phyloP scores from a whole-genome alignment of 371 early-diverging fungal genomes.

The Syncephalastrum sp. region DNA sequence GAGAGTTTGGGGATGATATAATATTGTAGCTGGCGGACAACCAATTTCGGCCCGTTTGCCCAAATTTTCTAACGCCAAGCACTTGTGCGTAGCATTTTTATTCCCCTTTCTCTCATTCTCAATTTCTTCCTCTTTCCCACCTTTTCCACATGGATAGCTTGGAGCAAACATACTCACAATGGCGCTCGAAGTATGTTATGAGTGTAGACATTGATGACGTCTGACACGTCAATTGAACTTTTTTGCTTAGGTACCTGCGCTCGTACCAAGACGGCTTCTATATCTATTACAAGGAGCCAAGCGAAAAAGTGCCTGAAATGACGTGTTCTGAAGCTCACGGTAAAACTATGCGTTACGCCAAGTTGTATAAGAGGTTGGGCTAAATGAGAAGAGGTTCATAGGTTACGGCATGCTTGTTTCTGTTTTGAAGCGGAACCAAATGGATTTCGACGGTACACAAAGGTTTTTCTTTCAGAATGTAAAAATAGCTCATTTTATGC shows the following conservation, averaged over 20 bases:
- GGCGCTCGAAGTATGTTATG: constrained; percentile 32
- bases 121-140: constrained; percentile 7
- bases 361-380: not conserved
- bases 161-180: constrained; percentile 32
- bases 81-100: too few relatives aligned
- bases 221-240: not conserved
- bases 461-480: constrained; percentile 21
- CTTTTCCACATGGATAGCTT: constrained; percentile 22
- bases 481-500: constrained; percentile 31
- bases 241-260: constrained; percentile 37
- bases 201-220: not conserved
- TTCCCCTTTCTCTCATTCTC: constrained; percentile 1
- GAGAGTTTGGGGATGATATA: too few relatives aligned
- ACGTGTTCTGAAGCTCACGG: constrained; percentile 57
- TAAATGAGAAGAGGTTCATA: constrained; percentile 7
- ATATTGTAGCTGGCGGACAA: too few relatives aligned
- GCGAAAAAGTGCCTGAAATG: constrained; percentile 36
- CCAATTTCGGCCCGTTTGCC: too few relatives aligned
- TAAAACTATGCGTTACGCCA: constrained; percentile 5
- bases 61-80: too few relatives aligned
- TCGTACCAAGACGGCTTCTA: constrained; percentile 42
- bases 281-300: constrained; percentile 49
- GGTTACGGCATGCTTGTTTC: constrained; percentile 67
- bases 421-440: constrained; percentile 56
- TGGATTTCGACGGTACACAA: constrained; percentile 56